phyloP scores from a whole-genome alignment of 371 early-diverging fungal species.

The Mucor circinelloides region DNA sequence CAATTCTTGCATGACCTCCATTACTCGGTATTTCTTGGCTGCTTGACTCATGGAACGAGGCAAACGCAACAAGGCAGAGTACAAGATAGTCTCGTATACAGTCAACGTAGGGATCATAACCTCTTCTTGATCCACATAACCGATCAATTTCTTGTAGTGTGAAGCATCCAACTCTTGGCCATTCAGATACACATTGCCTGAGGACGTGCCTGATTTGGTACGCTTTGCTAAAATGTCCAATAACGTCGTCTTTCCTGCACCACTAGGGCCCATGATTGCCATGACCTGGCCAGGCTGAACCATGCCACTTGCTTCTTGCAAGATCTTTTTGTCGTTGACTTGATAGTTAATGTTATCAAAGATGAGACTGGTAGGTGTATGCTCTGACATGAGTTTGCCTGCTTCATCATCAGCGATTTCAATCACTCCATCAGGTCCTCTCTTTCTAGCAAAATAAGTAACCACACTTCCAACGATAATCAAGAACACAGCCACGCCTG shows the following conservation, averaged over 20 bases:
- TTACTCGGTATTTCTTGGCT: slow-evolving; percentile 64
- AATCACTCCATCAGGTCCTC: slow-evolving; percentile 33
- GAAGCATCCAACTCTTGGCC: slow-evolving; percentile 58
- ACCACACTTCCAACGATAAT: slow-evolving; percentile 47
- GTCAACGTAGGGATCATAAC: slow-evolving; percentile 82
- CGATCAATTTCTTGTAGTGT: slow-evolving; percentile 68
- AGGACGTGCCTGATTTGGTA: slow-evolving; percentile 58
- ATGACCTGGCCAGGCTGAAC: slow-evolving; percentile 83
- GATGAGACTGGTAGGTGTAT: slow-evolving; percentile 67
- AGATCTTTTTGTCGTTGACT: slow-evolving; percentile 41
- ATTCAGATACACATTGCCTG: slow-evolving; percentile 68
- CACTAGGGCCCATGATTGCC: slow-evolving; percentile 84
- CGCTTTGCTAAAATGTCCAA: slow-evolving; percentile 81
- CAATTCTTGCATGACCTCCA: slow-evolving; percentile 77
- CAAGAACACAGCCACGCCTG: slow-evolving; percentile 61
- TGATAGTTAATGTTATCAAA: slow-evolving; percentile 74
- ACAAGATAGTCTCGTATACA: slow-evolving; percentile 79
- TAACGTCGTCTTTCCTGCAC: slow-evolving; percentile 72
- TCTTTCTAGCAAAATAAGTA: slow-evolving; percentile 42
- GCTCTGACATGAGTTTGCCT: slow-evolving; percentile 74
- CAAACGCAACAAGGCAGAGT: slow-evolving; percentile 80
- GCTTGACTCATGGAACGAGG: slow-evolving; percentile 64
- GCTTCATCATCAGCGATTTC: slow-evolving; percentile 61
- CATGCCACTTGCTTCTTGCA: slow-evolving; percentile 69
- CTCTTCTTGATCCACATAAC: slow-evolving; percentile 89